A percentile compares a stretch with the other conserved stretches of the same genome.
These are phyloP conservation scores for Balamuthia mandrillaris DNA, from an alignment of 208 protist genomes.

Conservation along the genomic window DNA sequence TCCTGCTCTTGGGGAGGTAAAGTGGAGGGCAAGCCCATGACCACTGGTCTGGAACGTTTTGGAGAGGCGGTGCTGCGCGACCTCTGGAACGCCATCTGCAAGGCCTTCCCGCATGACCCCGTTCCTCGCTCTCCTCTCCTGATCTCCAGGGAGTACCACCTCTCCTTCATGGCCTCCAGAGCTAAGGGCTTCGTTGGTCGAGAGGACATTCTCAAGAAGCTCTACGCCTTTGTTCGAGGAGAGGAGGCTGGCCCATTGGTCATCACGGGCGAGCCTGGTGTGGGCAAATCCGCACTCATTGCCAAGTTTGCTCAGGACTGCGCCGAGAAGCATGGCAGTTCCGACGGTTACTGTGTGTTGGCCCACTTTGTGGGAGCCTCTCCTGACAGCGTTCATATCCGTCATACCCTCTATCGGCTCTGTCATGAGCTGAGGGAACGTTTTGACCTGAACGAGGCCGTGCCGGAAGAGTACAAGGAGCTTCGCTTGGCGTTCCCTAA, in stretches of 20 bases:
- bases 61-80: conserved; percentile 37
- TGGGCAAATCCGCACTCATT: conserved; percentile 55
- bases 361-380: conserved; percentile 44
- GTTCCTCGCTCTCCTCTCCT: not conserved
- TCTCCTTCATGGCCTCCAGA: conserved; percentile 28
- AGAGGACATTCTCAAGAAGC: conserved; percentile 44
- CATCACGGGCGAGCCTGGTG: conserved; percentile 47
- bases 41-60: conserved; percentile 34
- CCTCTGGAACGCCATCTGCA: conserved; percentile 50
- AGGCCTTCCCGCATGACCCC: not conserved
- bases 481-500: not conserved
- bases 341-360: not conserved
- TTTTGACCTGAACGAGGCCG: not conserved
- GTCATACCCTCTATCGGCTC: conserved; percentile 14
- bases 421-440: conserved; percentile 11
- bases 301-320: conserved; percentile 20
- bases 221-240: conserved; percentile 43
- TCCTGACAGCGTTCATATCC: not conserved
- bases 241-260: conserved; percentile 50
- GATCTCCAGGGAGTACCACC: conserved; percentile 36
- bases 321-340: not conserved
- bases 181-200: conserved; percentile 54
- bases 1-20: conserved; percentile 19
- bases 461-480: conserved; percentile 30
- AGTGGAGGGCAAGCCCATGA: conserved; percentile 41